phyloP scores from a whole-genome alignment of 345 rosid species.

The Barbarea vulgaris region DNA sequence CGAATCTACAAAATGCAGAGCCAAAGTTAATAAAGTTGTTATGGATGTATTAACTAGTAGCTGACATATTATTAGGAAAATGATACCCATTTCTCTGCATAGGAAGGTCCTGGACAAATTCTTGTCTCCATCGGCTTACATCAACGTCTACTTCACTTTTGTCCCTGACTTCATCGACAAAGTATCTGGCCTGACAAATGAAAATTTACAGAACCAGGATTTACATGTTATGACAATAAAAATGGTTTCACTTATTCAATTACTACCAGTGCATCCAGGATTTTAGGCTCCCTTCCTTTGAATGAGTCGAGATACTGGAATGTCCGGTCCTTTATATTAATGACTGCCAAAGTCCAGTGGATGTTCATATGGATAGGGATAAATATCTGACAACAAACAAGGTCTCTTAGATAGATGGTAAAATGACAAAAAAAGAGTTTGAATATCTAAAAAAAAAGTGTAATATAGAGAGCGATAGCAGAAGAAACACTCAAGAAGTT shows the following conservation, averaged over 20 bases:
- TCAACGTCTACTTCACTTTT: constrained; percentile 67
- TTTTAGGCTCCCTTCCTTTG: constrained; percentile 70
- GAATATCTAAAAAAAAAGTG: not conserved
- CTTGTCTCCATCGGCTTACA: constrained; percentile 69
- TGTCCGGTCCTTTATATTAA: constrained; percentile 74
- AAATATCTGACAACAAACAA: constrained; percentile 66
- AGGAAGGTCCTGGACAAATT: constrained; percentile 87
- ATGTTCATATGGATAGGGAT: constrained; percentile 86
- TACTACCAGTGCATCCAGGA: constrained; percentile 70
- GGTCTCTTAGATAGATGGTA: not conserved
- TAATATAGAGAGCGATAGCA: not conserved
- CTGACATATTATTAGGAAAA: not conserved
- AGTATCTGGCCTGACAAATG: constrained; percentile 72
- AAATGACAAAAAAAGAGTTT: not conserved
- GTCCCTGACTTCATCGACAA: constrained; percentile 85
- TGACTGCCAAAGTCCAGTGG: constrained; percentile 98
- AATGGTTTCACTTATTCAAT: not conserved
- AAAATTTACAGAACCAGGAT: constrained; percentile 29
- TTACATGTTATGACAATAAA: not conserved
- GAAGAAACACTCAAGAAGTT: constrained; percentile 18
- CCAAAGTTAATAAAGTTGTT: not conserved
- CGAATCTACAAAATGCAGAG: constrained; percentile 56
- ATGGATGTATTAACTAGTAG: not conserved
- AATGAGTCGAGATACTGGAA: constrained; percentile 98
- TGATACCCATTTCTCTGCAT: constrained; percentile 80